Evolutionary conservation across 73 alveolate species (phyloP).

Genomic region (Symbiodinium natans): DNA sequence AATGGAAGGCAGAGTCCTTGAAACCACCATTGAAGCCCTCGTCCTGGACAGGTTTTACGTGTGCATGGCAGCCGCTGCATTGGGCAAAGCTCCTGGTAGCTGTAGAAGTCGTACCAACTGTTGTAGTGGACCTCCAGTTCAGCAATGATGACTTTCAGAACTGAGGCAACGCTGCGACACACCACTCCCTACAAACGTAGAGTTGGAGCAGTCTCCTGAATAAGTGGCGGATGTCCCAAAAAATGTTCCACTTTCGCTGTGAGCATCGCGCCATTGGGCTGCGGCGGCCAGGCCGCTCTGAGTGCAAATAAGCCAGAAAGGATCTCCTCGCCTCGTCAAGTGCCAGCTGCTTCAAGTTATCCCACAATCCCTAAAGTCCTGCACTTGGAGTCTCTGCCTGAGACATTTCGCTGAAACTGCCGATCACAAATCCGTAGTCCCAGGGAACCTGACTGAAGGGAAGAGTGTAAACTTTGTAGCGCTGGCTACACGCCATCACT

Average conservation of each 20-base stretch:
- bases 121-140: constrained; percentile 92
- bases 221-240: no score
- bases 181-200: no score
- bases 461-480: no score
- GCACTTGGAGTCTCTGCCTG: constrained; percentile 35
- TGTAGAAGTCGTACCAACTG: constrained; percentile 93
- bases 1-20: constrained; percentile 9
- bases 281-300: constrained; percentile 90
- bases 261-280: constrained; percentile 54
- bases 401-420: constrained; percentile 43
- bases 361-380: no score
- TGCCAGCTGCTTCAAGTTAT: no score
- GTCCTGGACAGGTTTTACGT: constrained; percentile 9
- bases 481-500: no score
- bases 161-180: background rate
- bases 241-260: background rate
- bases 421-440: constrained; percentile 86
- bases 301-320: constrained; percentile 29
- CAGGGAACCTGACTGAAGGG: constrained; percentile 37
- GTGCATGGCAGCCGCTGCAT: background rate
- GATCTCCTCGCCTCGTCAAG: constrained; percentile 39
- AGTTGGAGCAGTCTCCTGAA: no score
- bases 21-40: constrained; percentile 94
- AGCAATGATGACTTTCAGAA: no score
- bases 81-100: constrained; percentile 46